Evolutionary conservation across 805 yeast species (phyloP), one percentile per base, ranked within the genome.

Genomic region (Zygosaccharomyces lentus): DNA sequence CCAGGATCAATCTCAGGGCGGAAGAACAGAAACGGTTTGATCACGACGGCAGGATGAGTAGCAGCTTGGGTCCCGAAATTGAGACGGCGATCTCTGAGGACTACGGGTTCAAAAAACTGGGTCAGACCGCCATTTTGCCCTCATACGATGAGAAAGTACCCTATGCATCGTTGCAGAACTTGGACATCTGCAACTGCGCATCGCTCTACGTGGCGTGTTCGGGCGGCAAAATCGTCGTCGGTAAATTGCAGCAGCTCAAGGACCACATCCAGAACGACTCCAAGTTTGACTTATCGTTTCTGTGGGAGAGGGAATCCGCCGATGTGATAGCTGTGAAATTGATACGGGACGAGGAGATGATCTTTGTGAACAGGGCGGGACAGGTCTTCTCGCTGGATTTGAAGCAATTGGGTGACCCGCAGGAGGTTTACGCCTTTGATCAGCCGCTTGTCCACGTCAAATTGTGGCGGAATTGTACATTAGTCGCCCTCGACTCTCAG

Each of bases 81-180:
- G 50, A 48, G 7, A 59, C 65, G 1, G 34, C 43, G 24, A 61
- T 53, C 5, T 60, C 74, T 4, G 74, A 72, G 47, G 74, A 72
- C 51, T 65, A 71, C 48, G 78, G 78, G 5, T 75, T 74, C 62
- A 72, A 66, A 49, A 55, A 64, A 27, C 34, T 70, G 8, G 73
- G 71, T 12, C 48, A 55, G 9, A 52, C 61, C 15, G 53, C 52
- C 9, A 58, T 69, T 27, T 53, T 74, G 15, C 72, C 70, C n/a
- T 48, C 65, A 9, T 68, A 59, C 41, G 55, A 62, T 12, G 77
- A 74, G 51, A 51, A 47, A 15, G 45, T 60, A 42, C 74, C 68
- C 13, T 72, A 50, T 61, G 66, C 61, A 43, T 61, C 47, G 24
- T 46, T 62, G 34, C 65, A 64, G 16, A 67, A 74, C 41, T 57